phyloP scores from a whole-genome alignment of 2,329 filamentous ascomycete species.

The Fusarium multiceps region DNA sequence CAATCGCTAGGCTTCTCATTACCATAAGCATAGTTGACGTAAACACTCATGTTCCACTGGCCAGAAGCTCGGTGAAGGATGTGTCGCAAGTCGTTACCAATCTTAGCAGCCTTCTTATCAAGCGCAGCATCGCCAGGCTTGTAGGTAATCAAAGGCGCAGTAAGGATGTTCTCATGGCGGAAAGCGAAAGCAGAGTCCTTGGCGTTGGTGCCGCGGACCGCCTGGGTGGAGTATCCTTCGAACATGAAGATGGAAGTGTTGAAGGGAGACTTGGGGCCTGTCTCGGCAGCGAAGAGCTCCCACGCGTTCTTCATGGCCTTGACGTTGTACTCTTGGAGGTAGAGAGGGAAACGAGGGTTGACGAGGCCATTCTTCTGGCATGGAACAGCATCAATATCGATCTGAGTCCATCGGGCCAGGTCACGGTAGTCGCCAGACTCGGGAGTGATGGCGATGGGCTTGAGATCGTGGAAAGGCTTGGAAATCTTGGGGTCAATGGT shows the following conservation, averaged over 20 bases:
- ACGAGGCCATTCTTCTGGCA: conserved; percentile 42
- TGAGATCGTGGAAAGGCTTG: conserved; percentile 57
- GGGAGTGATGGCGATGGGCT: conserved; percentile 51
- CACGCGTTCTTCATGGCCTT: conserved; percentile 32
- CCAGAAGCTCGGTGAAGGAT: conserved; percentile 32
- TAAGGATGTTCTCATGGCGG: conserved; percentile 38
- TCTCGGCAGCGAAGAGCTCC: conserved; percentile 33
- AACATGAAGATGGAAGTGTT: conserved; percentile 61
- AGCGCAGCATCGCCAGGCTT: conserved; percentile 15
- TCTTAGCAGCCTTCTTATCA: conserved; percentile 33
- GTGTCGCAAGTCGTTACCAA: conserved; percentile 31
- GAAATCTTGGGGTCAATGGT: conserved; percentile 55
- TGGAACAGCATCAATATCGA: conserved; percentile 26
- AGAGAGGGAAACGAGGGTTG: conserved; percentile 45
- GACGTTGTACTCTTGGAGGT: conserved; percentile 36
- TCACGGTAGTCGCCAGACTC: conserved; percentile 39
- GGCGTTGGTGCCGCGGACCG: conserved; percentile 37
- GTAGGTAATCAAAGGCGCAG: conserved; percentile 41
- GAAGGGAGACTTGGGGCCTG: conserved; percentile 25
- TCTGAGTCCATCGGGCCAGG: conserved; percentile 39
- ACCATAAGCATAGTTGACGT: conserved; percentile 65
- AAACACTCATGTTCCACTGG: conserved; percentile 26
- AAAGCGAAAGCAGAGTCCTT: conserved; percentile 38
- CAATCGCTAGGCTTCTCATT: conserved; percentile 54
- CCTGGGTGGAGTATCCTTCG: conserved; percentile 63